Conservation (phyloP, 352 stramenopile genomes). For the Phytophthora brassicae region DNA sequence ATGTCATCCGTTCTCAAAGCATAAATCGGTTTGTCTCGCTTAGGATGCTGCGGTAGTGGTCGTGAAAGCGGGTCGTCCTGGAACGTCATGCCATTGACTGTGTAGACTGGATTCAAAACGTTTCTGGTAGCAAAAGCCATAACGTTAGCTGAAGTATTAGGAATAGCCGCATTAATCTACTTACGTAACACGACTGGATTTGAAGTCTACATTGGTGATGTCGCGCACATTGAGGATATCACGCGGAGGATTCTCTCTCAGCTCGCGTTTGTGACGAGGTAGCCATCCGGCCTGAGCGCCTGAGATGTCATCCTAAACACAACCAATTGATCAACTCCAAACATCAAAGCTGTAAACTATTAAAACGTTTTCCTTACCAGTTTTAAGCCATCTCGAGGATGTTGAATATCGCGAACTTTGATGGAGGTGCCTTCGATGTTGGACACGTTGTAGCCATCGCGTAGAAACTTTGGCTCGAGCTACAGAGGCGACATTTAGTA, state of each 20-base stretch:
- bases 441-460: conserved; percentile 72
- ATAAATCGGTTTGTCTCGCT: conserved; percentile 55
- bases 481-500: conserved; percentile 14
- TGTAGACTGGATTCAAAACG: conserved; percentile 76
- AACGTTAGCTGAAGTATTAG: not conserved
- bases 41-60: conserved; percentile 45
- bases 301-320: conserved; percentile 53
- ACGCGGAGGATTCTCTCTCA: conserved; percentile 56
- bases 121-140: conserved; percentile 35
- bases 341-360: not conserved
- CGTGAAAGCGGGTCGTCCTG: conserved; percentile 54
- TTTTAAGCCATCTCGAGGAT: conserved; percentile 51
- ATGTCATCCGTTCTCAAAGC: conserved; percentile 67
- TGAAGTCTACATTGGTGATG: conserved; percentile 75
- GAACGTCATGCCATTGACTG: conserved; percentile 61
- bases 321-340: not conserved
- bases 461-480: conserved; percentile 60
- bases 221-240: conserved; percentile 66
- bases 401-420: conserved; percentile 41
- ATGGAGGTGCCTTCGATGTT: conserved; percentile 71
- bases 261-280: conserved; percentile 48
- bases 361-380: conserved; percentile 44
- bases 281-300: conserved; percentile 58
- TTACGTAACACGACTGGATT: conserved; percentile 73
- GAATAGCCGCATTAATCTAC: not conserved